Percentiles rank a stretch among this genome's conserved stretches.
These are phyloP conservation scores for Furcasterigmium furcatum DNA, from an alignment of 2,329 filamentous ascomycete species.

Conservation along the genomic window DNA sequence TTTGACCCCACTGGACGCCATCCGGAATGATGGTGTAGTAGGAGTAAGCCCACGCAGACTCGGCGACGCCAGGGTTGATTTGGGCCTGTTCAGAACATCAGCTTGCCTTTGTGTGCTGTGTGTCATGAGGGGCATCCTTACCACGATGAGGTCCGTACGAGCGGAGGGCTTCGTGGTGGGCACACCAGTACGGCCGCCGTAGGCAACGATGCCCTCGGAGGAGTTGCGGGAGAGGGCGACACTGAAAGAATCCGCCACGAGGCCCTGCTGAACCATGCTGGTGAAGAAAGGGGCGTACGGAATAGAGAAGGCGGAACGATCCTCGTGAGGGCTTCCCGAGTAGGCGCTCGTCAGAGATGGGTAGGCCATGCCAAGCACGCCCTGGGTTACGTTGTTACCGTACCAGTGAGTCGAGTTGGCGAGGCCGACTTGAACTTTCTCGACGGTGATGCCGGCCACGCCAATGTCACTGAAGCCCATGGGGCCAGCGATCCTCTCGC, in stretches of 20 bases:
- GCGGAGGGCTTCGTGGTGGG: slow-evolving; percentile 29
- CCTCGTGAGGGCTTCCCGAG: slow-evolving; percentile 32
- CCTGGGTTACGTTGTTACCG: slow-evolving; percentile 49
- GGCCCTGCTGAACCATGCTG: slow-evolving; percentile 42
- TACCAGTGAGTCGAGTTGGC: slow-evolving; percentile 47
- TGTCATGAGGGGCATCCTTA: too few species aligned
- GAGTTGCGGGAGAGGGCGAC: slow-evolving; percentile 45
- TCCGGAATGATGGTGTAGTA: slow-evolving; percentile 52
- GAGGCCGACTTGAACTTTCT: slow-evolving; percentile 43
- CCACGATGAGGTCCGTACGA: slow-evolving; percentile 40
- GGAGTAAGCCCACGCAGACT: slow-evolving; percentile 41
- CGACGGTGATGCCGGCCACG: slow-evolving; percentile 40
- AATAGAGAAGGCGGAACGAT: slow-evolving; percentile 31
- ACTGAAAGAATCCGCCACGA: slow-evolving; percentile 42
- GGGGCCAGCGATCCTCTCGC: slow-evolving; percentile 42
- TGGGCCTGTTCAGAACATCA: slow-evolving; percentile 33
- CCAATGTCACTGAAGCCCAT: slow-evolving; percentile 44
- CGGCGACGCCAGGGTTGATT: slow-evolving; percentile 28
- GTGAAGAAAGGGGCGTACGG: slow-evolving; percentile 47
- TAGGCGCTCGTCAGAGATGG: slow-evolving; percentile 47
- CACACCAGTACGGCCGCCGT: slow-evolving; percentile 35
- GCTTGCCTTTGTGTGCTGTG: too few species aligned
- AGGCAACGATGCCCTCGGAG: slow-evolving; percentile 39
- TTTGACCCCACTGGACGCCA: slow-evolving; percentile 40
- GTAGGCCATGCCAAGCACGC: slow-evolving; percentile 48